These are phyloP conservation scores for Solanum medicagineum DNA, from an alignment of 257 asterid genomes.

Conservation along the genomic window DNA sequence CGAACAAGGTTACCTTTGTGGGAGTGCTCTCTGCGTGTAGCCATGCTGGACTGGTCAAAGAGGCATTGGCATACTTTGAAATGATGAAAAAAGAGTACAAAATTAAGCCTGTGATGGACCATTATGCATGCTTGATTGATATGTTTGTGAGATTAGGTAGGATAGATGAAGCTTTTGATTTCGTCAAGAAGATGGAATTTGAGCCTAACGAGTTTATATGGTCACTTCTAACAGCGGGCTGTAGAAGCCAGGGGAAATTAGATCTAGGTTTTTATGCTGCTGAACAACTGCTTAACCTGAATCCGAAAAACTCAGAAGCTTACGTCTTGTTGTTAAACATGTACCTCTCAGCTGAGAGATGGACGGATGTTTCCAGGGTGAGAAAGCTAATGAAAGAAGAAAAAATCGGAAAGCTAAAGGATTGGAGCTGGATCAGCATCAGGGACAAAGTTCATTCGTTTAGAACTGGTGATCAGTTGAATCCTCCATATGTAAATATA, in stretches of 20 bases:
- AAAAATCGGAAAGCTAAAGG: slow-evolving; percentile 38
- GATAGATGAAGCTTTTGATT: slow-evolving; percentile 67
- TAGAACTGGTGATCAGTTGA: slow-evolving; percentile 21
- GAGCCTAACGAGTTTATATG: slow-evolving; percentile 66
- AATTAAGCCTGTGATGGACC: slow-evolving; percentile 71
- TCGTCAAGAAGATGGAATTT: slow-evolving; percentile 35
- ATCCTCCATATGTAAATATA: slow-evolving; percentile 17
- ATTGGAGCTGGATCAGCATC: slow-evolving; percentile 83
- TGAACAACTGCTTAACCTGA: slow-evolving; percentile 57
- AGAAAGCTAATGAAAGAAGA: slow-evolving; percentile 64
- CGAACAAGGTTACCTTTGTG: slow-evolving; percentile 75
- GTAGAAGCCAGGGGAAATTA: slow-evolving; percentile 65
- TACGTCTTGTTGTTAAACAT: slow-evolving; percentile 50
- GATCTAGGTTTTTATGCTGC: slow-evolving; percentile 66
- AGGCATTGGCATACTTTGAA: slow-evolving; percentile 48
- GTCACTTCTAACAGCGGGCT: slow-evolving; percentile 76
- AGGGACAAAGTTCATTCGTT: slow-evolving; percentile 58
- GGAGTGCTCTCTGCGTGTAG: slow-evolving; percentile 88
- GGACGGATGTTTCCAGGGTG: slow-evolving; percentile 67
- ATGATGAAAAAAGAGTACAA: slow-evolving; percentile 64
- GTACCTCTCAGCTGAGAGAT: slow-evolving; percentile 60
- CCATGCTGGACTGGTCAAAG: slow-evolving; percentile 73
- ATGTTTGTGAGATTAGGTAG: slow-evolving; percentile 73
- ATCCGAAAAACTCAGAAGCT: slow-evolving; percentile 57
- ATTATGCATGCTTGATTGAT: slow-evolving; percentile 59